Evolutionary conservation across 371 early-diverging fungal genomes (phyloP).

Genomic region (Mortierella sp.): DNA sequence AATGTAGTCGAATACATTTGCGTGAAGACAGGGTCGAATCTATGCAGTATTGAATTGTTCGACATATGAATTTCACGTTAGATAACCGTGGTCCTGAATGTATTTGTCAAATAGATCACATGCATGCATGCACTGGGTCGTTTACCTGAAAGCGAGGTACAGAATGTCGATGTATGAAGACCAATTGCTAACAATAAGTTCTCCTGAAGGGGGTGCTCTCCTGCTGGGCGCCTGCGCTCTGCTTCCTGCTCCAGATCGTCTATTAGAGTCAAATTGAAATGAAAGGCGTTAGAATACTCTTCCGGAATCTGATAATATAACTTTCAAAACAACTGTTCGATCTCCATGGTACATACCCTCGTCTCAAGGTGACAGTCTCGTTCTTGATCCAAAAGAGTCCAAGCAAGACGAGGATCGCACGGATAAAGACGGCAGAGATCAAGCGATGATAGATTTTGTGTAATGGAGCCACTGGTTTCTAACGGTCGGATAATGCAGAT

Average conservation of each 20-base stretch:
- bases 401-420: constrained; percentile 68
- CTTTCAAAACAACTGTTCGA: not conserved
- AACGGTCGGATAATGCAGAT: not conserved
- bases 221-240: constrained; percentile 36
- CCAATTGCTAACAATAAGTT: constrained; percentile 87
- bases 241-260: constrained; percentile 40
- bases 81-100: not conserved
- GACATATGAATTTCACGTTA: not conserved
- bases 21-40: constrained; percentile 81
- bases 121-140: not conserved
- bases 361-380: constrained; percentile 66
- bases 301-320: not conserved
- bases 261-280: not conserved
- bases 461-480: constrained; percentile 61
- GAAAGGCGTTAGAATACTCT: not conserved
- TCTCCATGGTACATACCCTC: constrained; percentile 59
- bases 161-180: constrained; percentile 88
- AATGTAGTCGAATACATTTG: constrained; percentile 68
- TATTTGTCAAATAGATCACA: not conserved
- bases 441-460: constrained; percentile 60
- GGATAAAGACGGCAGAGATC: constrained; percentile 59
- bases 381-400: constrained; percentile 78
- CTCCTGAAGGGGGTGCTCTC: constrained; percentile 63
- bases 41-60: constrained; percentile 36
- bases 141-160: constrained; percentile 77